Evolutionary conservation across 2,329 filamentous ascomycete genomes (phyloP), one percentile per base, ranked within the genome.

Genomic region (Fusarium staphyleae): DNA sequence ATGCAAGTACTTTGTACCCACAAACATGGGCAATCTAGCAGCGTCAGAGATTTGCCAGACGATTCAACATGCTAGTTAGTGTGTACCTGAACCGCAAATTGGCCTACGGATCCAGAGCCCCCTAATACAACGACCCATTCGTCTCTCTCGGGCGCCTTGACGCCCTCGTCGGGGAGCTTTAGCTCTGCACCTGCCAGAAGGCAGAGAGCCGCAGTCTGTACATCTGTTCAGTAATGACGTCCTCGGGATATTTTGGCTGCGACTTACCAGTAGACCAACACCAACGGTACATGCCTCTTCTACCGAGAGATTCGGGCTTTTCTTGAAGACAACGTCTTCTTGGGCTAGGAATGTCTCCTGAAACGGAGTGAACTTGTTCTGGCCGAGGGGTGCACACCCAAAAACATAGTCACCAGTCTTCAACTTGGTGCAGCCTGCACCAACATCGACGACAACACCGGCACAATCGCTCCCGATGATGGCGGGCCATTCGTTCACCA

Each of bases 81-180:
- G 24, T n/a, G 16, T 47, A 58, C 65, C 55, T 75, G 72, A 2
- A 74, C 64, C 3, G 63, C 70, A 45, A 64, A 74, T 43, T 72
- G 69, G 1, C 72, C 73, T 11, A 76, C 74, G 6, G 55, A 65
- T 1, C 73, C 72, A 29, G 67, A 64, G 3, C 68, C 73, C 1
- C 74, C 74, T 11, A 76, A 48, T 13, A 76, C 51, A 13, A 76
- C 52, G 16, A 76, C 45, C 74, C 74, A 76, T 54, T 74, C 70
- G 12, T 71, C 63, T 13, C 62, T 63, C 8, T 62, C 49, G 2
- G 48, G 22, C 0, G 42, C 57, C 7, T 55, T 51, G 1, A 37
- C 41, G 0, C 55, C 63, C 1, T 54, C 52, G 0, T 57, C 37
- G 5, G 69, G 66, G 1, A 74, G 49, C 1, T 62, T 37, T 0